phyloP scores from a whole-genome alignment of 2,329 filamentous ascomycete species.

The Aspergillus tubingensis region DNA sequence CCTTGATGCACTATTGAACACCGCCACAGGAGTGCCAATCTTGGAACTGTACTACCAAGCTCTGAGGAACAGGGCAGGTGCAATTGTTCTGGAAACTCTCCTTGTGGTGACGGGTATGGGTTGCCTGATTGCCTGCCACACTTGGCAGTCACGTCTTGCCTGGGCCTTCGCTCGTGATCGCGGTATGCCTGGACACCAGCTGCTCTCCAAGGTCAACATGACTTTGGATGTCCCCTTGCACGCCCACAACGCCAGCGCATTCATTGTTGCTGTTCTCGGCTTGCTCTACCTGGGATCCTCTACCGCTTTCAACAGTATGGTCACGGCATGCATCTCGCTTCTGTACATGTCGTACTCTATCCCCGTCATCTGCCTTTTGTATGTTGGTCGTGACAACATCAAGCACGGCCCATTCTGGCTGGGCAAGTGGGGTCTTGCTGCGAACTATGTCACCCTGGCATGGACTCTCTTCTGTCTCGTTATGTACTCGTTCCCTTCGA shows the following conservation, averaged over 20 bases:
- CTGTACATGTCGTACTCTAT: constrained; percentile 53
- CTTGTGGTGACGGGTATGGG: constrained; percentile 52
- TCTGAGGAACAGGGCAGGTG: constrained; percentile 45
- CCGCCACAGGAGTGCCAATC: constrained; percentile 50
- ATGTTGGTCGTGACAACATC: constrained; percentile 49
- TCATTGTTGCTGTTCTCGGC: constrained; percentile 50
- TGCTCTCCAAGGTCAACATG: constrained; percentile 44
- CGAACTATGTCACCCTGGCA: constrained; percentile 45
- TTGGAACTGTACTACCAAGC: constrained; percentile 52
- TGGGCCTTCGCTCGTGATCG: constrained; percentile 56
- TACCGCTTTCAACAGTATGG: constrained; percentile 47
- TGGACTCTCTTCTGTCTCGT: constrained; percentile 49
- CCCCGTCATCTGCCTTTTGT: constrained; percentile 50
- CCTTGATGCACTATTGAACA: constrained; percentile 43
- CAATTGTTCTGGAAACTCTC: constrained; percentile 49
- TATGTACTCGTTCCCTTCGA: constrained; percentile 43
- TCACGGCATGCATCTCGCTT: constrained; percentile 49
- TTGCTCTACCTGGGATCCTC: constrained; percentile 50
- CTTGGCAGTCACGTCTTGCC: constrained; percentile 54
- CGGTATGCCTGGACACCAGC: constrained; percentile 48
- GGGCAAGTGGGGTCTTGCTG: constrained; percentile 44
- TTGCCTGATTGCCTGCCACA: constrained; percentile 51
- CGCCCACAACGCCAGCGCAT: constrained; percentile 49
- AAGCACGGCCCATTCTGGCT: constrained; percentile 52
- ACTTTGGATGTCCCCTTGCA: constrained; percentile 49